Conservation (phyloP, 2,329 filamentous ascomycete species). For the Clonostachys rhizophaga region DNA sequence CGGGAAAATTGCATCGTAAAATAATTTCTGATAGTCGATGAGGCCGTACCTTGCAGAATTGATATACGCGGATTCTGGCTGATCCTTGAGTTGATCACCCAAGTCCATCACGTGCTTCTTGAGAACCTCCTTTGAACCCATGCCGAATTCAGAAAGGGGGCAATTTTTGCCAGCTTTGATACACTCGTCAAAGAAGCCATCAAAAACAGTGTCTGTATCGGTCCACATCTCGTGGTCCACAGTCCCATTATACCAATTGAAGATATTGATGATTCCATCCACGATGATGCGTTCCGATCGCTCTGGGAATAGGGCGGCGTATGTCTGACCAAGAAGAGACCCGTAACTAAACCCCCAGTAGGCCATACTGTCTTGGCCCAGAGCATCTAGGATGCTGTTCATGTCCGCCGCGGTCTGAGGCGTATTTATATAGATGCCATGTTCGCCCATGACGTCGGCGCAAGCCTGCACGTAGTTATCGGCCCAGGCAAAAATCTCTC, state of each 20-base stretch:
- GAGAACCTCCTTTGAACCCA: slow-evolving; percentile 26
- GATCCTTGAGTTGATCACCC: slow-evolving; percentile 21
- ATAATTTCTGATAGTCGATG: slow-evolving; percentile 26
- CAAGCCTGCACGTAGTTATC: slow-evolving; percentile 6
- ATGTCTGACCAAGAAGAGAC: slow-evolving; percentile 31
- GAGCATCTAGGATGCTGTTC: slow-evolving; percentile 57
- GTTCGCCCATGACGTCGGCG: slow-evolving; percentile 35
- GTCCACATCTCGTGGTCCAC: slow-evolving; percentile 15
- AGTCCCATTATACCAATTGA: slow-evolving; percentile 21
- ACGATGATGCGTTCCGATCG: slow-evolving; percentile 24
- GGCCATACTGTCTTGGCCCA: slow-evolving; percentile 48
- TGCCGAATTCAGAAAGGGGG: slow-evolving; percentile 20
- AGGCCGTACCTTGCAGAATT: slow-evolving; percentile 30
- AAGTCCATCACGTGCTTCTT: slow-evolving; percentile 21
- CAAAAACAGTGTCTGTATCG: slow-evolving; percentile 20
- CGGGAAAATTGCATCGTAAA: slow-evolving; percentile 28
- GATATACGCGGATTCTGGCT: slow-evolving; percentile 35
- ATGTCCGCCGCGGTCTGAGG: slow-evolving; percentile 46
- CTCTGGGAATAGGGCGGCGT: slow-evolving; percentile 28
- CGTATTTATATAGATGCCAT: slow-evolving; percentile 39
- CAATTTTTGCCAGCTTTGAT: slow-evolving; percentile 38
- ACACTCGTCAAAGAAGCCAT: slow-evolving; percentile 26
- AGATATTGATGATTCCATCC: slow-evolving; percentile 25
- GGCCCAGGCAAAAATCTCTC: slow-evolving; percentile 32
- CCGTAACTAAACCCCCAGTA: slow-evolving; percentile 40